A percentile compares a stretch with the other conserved stretches of the same genome.
phyloP scores from a whole-genome alignment of 495 filamentous ascomycete genomes.

The Jackrogersella minutella region DNA sequence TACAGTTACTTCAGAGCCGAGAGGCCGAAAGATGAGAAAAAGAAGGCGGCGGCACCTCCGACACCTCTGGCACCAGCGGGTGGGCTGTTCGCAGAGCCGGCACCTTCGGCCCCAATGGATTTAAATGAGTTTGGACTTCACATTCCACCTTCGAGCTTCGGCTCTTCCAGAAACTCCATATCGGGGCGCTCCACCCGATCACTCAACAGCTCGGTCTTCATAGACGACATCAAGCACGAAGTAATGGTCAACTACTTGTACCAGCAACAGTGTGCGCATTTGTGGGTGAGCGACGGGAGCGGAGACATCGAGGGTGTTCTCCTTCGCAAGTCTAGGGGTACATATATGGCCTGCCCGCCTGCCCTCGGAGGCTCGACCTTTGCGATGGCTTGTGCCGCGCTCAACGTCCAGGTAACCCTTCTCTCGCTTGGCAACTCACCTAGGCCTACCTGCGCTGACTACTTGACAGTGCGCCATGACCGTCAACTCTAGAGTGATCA shows the following conservation, averaged over 20 bases:
- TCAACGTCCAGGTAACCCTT: conserved; percentile 71
- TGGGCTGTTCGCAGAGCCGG: conserved; percentile 40
- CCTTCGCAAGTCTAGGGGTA: conserved; percentile 68
- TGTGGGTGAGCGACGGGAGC: conserved; percentile 74
- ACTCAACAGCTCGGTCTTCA: conserved; percentile 61
- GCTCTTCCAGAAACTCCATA: conserved; percentile 61
- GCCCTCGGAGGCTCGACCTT: conserved; percentile 64
- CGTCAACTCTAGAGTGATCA: conserved; percentile 77
- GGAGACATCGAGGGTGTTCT: conserved; percentile 75
- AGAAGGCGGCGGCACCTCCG: conserved; percentile 40
- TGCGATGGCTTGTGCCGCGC: conserved; percentile 66
- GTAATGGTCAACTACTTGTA: conserved; percentile 85
- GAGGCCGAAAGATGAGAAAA: conserved; percentile 47
- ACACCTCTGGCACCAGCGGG: conserved; percentile 8
- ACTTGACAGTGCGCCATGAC: conserved; percentile 74
- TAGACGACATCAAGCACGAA: conserved; percentile 82
- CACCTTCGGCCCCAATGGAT: conserved; percentile 15
- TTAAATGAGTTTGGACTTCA: conserved; percentile 54
- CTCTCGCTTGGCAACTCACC: neutral
- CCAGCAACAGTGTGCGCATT: conserved; percentile 74
- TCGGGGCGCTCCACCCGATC: conserved; percentile 57
- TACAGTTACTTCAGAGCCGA: conserved; percentile 67
- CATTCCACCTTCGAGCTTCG: conserved; percentile 53
- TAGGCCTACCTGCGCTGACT: conserved; percentile 5
- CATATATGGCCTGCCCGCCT: conserved; percentile 75